Percentiles rank a stretch among this genome's conserved stretches.
Evolutionary conservation across 352 stramenopile genomes (phyloP).

Genomic region (Globisporangium uncinulatum): DNA sequence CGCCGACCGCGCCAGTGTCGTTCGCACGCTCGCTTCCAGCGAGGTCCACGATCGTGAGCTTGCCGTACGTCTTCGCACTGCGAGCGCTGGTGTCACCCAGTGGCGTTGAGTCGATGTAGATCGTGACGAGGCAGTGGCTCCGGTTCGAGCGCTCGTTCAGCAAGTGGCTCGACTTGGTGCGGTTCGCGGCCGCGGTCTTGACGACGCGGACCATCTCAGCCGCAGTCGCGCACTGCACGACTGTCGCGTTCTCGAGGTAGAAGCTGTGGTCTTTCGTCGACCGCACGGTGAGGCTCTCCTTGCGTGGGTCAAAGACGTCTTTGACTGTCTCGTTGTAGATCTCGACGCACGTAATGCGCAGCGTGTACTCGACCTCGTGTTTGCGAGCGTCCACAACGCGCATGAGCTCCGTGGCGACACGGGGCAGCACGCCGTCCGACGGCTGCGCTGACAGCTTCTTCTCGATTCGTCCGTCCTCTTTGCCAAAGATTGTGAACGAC

Average conservation of each 20-base stretch:
- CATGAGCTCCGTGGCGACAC: conserved; percentile 46
- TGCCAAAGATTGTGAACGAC: conserved; percentile 71
- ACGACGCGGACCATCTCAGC: conserved; percentile 62
- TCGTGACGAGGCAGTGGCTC: conserved; percentile 73
- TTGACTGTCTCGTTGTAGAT: conserved; percentile 75
- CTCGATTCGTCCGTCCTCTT: conserved; percentile 32
- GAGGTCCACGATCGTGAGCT: conserved; percentile 72
- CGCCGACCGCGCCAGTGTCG: conserved; percentile 50
- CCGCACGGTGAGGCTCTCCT: conserved; percentile 49
- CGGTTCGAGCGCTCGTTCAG: conserved; percentile 69
- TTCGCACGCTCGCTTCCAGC: conserved; percentile 62
- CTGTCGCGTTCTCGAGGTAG: conserved; percentile 67
- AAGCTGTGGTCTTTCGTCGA: conserved; percentile 60
- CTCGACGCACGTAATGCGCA: conserved; percentile 69
- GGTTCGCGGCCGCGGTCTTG: conserved; percentile 50
- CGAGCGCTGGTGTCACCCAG: conserved; percentile 8
- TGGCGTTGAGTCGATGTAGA: conserved; percentile 65
- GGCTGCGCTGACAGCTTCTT: conserved; percentile 22
- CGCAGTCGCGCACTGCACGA: conserved; percentile 49
- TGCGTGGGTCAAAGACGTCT: conserved; percentile 57
- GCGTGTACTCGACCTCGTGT: conserved; percentile 38
- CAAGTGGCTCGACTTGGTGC: conserved; percentile 60
- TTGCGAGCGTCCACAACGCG: conserved; percentile 29
- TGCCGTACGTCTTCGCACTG: conserved; percentile 53
- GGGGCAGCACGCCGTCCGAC: conserved; percentile 49